These are phyloP conservation scores for Coniella vitis DNA, from an alignment of 2,329 filamentous ascomycete genomes.

Conservation along the genomic window DNA sequence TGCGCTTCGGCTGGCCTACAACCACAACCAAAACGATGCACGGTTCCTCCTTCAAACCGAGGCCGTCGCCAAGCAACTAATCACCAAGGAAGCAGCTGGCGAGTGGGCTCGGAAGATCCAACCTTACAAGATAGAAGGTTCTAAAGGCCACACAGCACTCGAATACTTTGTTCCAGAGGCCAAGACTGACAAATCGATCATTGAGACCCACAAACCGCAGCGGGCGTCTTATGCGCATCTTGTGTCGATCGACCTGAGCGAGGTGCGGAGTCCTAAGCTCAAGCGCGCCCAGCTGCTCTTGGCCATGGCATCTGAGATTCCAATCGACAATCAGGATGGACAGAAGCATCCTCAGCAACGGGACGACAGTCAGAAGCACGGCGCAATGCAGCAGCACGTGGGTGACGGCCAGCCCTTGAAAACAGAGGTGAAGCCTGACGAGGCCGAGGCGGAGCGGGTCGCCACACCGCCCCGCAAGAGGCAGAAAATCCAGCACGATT, in stretches of 20 bases:
- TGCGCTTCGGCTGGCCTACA: slow-evolving; percentile 53
- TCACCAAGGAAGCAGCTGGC: slow-evolving; percentile 42
- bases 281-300: not conserved
- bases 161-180: slow-evolving; percentile 47
- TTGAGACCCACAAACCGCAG: slow-evolving; percentile 38
- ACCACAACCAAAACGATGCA: slow-evolving; percentile 46
- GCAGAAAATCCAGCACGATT: slow-evolving; percentile 15
- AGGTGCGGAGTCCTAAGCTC: slow-evolving; percentile 6
- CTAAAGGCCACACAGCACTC: slow-evolving; percentile 43
- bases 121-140: slow-evolving; percentile 51
- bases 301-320: not conserved
- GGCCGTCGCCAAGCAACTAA: slow-evolving; percentile 50
- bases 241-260: slow-evolving; percentile 32
- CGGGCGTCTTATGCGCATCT: slow-evolving; percentile 43
- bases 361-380: not conserved
- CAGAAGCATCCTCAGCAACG: not conserved
- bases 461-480: slow-evolving; percentile 17
- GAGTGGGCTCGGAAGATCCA: slow-evolving; percentile 46
- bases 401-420: not conserved
- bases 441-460: slow-evolving; percentile 12
- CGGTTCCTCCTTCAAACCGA: slow-evolving; percentile 51
- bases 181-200: slow-evolving; percentile 30
- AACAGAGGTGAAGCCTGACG: slow-evolving; percentile 5
- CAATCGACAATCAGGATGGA: not conserved
- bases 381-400: not conserved